Conservation (phyloP, 805 yeast genomes). For the Henningerozyma blattae region DNA sequence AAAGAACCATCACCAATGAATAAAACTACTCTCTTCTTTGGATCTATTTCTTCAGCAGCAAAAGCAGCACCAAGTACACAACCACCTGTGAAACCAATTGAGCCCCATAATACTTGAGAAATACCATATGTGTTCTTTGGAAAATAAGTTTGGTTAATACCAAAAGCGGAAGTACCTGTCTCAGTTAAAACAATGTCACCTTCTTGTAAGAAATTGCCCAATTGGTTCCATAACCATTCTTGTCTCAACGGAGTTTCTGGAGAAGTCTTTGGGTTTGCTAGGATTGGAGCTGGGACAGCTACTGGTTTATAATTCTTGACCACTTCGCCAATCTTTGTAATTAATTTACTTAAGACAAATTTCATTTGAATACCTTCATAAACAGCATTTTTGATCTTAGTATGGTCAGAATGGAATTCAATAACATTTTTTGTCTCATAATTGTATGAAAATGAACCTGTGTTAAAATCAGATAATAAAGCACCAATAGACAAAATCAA, state of each 20-base stretch:
- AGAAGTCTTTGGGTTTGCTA: conserved; percentile 32
- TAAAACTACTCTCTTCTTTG: conserved; percentile 44
- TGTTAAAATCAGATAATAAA: conserved; percentile 72
- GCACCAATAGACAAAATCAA: conserved; percentile 69
- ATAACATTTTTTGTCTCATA: conserved; percentile 60
- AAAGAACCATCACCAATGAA: conserved; percentile 67
- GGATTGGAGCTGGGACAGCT: conserved; percentile 40
- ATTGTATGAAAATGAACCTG: conserved; percentile 70
- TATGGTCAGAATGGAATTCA: conserved; percentile 66
- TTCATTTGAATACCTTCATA: conserved; percentile 64
- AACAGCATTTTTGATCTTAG: conserved; percentile 53
- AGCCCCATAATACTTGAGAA: conserved; percentile 64
- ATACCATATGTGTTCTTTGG: conserved; percentile 50
- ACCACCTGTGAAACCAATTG: conserved; percentile 58
- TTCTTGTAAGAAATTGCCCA: conserved; percentile 46
- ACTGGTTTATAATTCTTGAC: conserved; percentile 33
- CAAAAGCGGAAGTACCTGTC: conserved; percentile 64
- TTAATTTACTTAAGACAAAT: conserved; percentile 32
- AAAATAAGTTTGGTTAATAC: conserved; percentile 51
- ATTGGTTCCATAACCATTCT: conserved; percentile 54
- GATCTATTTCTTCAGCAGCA: conserved; percentile 51
- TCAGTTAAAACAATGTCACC: conserved; percentile 58
- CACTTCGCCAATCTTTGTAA: conserved; percentile 25
- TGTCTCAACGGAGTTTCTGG: conserved; percentile 38
- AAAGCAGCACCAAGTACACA: conserved; percentile 52